Evolutionary conservation across 768 basidiomycete genomes (phyloP).

Genomic region (Strobilomyces confusus): DNA sequence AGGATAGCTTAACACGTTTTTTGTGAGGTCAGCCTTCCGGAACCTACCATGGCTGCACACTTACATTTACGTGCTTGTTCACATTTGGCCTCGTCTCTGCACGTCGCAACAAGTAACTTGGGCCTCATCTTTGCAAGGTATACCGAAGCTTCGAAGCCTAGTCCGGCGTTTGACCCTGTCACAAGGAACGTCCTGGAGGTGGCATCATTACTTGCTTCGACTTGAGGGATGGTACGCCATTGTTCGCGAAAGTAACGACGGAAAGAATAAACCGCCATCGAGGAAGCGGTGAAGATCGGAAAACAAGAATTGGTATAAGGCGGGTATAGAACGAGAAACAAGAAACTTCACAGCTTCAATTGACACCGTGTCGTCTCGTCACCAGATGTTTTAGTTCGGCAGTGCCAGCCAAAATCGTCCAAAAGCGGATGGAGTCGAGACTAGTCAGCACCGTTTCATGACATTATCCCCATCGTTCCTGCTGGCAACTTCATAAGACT

Average conservation of each 20-base stretch:
- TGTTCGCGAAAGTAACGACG: slow-evolving; percentile 23
- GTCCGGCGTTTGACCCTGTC: slow-evolving; percentile 46
- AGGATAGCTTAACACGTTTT: slow-evolving; percentile 13
- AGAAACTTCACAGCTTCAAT: too few species aligned
- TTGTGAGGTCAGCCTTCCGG: neutral
- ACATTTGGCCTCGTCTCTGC: slow-evolving; percentile 30
- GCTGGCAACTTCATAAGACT: too few species aligned
- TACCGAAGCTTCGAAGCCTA: slow-evolving; percentile 29
- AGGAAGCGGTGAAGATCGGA: neutral
- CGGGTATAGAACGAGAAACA: too few species aligned
- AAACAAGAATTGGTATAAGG: too few species aligned
- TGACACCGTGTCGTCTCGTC: too few species aligned
- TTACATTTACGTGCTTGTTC: slow-evolving; percentile 18
- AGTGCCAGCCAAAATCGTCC: too few species aligned
- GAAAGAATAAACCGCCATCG: slow-evolving; percentile 14
- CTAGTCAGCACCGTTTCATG: too few species aligned
- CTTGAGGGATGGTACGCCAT: slow-evolving; percentile 17
- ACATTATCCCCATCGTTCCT: too few species aligned
- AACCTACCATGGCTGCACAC: neutral
- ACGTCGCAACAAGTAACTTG: slow-evolving; percentile 31
- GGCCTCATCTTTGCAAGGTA: slow-evolving; percentile 33
- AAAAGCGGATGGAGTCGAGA: too few species aligned
- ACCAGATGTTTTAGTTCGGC: too few species aligned
- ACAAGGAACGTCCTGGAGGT: slow-evolving; percentile 48
- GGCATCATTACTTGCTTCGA: slow-evolving; percentile 29